Base-by-base conservation (phyloP, 2,329 filamentous ascomycete genomes). In the Alternaria alternata region DNA sequence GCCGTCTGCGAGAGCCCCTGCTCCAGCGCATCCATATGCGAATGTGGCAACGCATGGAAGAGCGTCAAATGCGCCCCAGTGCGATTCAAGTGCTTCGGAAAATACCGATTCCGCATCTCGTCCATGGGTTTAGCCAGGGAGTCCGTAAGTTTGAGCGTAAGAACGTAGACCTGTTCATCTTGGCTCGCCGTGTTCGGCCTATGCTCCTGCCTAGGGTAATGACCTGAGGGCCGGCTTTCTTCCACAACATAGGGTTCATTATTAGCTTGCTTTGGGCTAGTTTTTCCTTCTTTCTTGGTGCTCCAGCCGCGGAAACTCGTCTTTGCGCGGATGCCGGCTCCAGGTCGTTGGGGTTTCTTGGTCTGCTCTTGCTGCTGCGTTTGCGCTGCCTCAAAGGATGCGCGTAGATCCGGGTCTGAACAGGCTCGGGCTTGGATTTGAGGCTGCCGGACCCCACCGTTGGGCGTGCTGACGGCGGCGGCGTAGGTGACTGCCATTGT, bases 21-120 rank as follows among this genome's bases (percentile, higher is more conserved):
- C 11, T 80, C 70, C 14, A 83, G 76, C 26, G 61, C 60, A 36
- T 67, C 63, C 16, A 81, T 66, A 49, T 77, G 75, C 39, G 78
- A 81, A 44, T 74, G 76, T 0, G 81, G 81, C 26, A 83, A 71
- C 6, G 81, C 81, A 61, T 83, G 81, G 66, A 82, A 83, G 3
- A 83, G 72, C 1, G 81, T 82, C 18, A 83, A 63, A 60, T 83
- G 81, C 5, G 81, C 81, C 3, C 76, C 77, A 1, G 79, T 78
- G 39, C 78, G 78, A 63, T 83, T 82, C 57, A 82, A 66, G 9
- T 73, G 71, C n/a, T 68, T 69, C 0, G 81, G 81, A 49, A 83
- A 83, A 66, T 82, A 80, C 28, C 71, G 64, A 18, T 75, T 71
- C 28, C 81, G 74, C 43, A 82, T 66, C 5, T 67, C 62, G 42